Percentiles rank a stretch among this genome's conserved stretches.
Evolutionary conservation across 2,329 filamentous ascomycete genomes (phyloP).

Genomic region (Keithomyces neogunnii): DNA sequence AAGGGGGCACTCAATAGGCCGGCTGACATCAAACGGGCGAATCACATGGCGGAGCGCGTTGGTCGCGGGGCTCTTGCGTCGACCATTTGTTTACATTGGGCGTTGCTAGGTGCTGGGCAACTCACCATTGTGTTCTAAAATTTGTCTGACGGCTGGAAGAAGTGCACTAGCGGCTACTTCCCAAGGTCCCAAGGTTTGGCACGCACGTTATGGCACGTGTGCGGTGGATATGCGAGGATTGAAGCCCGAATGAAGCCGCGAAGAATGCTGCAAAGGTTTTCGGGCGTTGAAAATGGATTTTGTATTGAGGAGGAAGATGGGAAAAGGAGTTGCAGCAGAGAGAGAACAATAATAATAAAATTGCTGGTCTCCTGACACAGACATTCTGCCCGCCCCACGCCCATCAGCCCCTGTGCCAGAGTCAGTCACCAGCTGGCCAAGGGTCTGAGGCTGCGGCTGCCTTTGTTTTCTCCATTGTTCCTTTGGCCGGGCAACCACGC

Average conservation of each 20-base stretch:
- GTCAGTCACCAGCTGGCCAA: neutral
- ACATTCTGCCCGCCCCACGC: neutral
- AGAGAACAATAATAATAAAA: neutral
- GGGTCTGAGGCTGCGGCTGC: neutral
- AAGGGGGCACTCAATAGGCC: neutral
- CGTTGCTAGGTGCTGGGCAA: constrained; percentile 6
- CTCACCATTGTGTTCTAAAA: constrained; percentile 7
- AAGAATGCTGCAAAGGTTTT: neutral
- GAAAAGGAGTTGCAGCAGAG: neutral
- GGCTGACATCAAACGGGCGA: constrained; percentile 1
- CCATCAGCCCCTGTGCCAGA: too few relatives aligned
- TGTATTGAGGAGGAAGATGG: constrained; percentile 1
- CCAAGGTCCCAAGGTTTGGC: neutral
- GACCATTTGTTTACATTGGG: constrained; percentile 7
- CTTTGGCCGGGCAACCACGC: neutral
- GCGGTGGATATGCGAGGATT: neutral
- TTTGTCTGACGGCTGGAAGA: neutral
- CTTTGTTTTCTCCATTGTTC: neutral
- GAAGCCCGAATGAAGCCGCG: neutral
- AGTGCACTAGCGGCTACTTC: neutral
- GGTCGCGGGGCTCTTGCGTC: constrained; percentile 7
- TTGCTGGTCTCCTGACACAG: constrained; percentile 2
- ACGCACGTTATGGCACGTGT: neutral
- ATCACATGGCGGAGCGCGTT: constrained; percentile 5
- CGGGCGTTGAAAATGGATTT: neutral